Conservation (phyloP, 1,284 basidiomycete genomes). For the Kalmanozyma brasiliensis region DNA sequence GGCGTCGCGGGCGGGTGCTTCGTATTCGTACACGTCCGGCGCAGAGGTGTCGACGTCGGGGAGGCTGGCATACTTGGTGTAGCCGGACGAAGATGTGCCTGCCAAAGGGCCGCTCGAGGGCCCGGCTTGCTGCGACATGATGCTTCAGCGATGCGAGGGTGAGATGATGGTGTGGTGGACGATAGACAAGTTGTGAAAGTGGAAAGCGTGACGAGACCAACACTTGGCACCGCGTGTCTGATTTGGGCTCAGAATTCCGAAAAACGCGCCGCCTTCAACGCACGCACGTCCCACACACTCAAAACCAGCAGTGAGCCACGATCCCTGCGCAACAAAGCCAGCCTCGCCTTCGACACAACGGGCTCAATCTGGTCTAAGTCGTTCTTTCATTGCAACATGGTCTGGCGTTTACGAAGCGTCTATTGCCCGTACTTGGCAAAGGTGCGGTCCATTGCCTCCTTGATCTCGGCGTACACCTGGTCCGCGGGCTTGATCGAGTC, state of each 20-base stretch:
- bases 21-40: conserved; percentile 45
- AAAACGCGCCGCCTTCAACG: background rate
- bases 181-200: background rate
- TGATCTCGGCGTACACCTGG: conserved; percentile 63
- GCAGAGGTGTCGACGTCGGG: conserved; percentile 40
- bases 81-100: conserved; percentile 5
- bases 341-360: too few relatives aligned
- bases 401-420: background rate
- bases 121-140: conserved; percentile 23
- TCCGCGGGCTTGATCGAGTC: conserved; percentile 59
- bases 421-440: conserved; percentile 39
- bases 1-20: conserved; percentile 8
- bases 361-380: too few relatives aligned
- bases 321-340: too few relatives aligned
- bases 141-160: background rate
- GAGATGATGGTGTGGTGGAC: conserved; percentile 2
- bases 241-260: background rate
- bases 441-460: conserved; percentile 56
- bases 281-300: background rate
- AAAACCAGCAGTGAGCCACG: too few relatives aligned
- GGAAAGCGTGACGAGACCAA: conserved; percentile 24
- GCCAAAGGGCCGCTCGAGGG: background rate
- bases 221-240: conserved; percentile 2
- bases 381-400: too few relatives aligned
- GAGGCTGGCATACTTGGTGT: conserved; percentile 44